phyloP scores from a whole-genome alignment of 768 basidiomycete species.

The Hirschioporus abietinus region DNA sequence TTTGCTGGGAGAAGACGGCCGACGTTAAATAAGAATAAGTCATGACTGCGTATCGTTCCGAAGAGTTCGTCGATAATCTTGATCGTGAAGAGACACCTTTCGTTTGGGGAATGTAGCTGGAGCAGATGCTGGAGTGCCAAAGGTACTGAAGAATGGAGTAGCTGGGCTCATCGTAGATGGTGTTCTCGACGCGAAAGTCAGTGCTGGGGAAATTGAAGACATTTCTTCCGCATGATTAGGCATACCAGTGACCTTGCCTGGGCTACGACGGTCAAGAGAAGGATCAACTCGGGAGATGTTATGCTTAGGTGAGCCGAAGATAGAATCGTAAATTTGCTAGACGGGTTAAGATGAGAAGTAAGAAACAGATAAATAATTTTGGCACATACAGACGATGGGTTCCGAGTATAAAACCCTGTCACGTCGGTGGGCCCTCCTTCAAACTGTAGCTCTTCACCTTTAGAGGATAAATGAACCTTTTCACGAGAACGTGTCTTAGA shows the following conservation, averaged over 20 bases:
- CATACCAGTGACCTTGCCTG: not conserved
- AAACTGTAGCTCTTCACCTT: not conserved
- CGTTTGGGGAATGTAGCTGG: not conserved
- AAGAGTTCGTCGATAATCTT: not conserved
- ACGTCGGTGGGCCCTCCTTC: not conserved
- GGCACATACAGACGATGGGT: not conserved
- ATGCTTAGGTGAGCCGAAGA: not conserved
- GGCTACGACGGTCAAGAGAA: not conserved
- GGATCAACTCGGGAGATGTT: not conserved
- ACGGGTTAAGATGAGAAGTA: not conserved
- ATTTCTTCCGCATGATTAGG: conserved; percentile 16
- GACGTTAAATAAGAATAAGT: not conserved
- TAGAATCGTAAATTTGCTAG: not conserved
- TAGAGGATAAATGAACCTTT: not conserved
- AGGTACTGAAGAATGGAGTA: conserved; percentile 66
- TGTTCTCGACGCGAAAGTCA: conserved; percentile 62
- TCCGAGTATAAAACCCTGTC: not conserved
- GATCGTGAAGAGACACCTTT: not conserved
- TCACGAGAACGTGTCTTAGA: not conserved
- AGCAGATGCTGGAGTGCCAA: conserved; percentile 39
- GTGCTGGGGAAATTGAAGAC: conserved; percentile 56
- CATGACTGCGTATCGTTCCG: not conserved
- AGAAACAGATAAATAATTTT: not conserved
- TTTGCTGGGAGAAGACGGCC: not conserved
- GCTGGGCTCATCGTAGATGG: conserved; percentile 65